Evolutionary conservation across 139 green algal species (phyloP), one percentile per base, ranked within the genome.

Genomic region (Gonium pectorale): DNA sequence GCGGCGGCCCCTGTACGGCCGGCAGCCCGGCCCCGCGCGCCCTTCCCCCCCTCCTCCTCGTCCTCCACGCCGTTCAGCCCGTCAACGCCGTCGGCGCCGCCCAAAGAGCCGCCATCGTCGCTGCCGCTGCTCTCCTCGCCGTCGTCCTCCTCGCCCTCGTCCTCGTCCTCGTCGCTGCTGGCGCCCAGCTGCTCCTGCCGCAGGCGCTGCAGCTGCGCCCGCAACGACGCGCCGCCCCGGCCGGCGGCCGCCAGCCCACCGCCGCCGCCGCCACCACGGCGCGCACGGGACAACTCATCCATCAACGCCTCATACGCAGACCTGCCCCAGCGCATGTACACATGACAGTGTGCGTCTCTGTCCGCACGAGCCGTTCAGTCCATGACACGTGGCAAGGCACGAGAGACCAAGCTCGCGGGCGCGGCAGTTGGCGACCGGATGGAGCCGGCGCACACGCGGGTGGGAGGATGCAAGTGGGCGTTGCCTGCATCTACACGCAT

Each of bases 281-380:
- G 2, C 3, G 37, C 40, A 26, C 74, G 41, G 15, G 56, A 29
- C 26, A 86, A 60, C 37, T 73, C 80, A 22, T 68, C 73, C 69
- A 81, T 67, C 13, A 77, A 29, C 1, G 66, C 63, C 51, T 78
- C 59, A n/a, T 83, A 81, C 7, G 86, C 60, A 7, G 79, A 74
- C 62, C 77, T 83, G 77, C 27, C 64, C 67, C 8, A 5, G 33
- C 38, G 59, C 29, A 40, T n/a, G 59, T 38, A n/a, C 27, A 7
- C 59, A 8, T 67, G n/a, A n/a, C n/a, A n/a, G n/a, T n/a, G n/a
- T n/a, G n/a, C n/a, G n/a, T n/a, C n/a, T n/a, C n/a, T n/a, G n/a
- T n/a, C n/a, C n/a, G n/a, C n/a, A n/a, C n/a, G n/a, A n/a, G n/a
- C n/a, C n/a, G n/a, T n/a, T n/a, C n/a, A n/a, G n/a, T n/a, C n/a